Base-by-base conservation (phyloP, 2,329 filamentous ascomycete species). In the Pseudogymnoascus sp. region DNA sequence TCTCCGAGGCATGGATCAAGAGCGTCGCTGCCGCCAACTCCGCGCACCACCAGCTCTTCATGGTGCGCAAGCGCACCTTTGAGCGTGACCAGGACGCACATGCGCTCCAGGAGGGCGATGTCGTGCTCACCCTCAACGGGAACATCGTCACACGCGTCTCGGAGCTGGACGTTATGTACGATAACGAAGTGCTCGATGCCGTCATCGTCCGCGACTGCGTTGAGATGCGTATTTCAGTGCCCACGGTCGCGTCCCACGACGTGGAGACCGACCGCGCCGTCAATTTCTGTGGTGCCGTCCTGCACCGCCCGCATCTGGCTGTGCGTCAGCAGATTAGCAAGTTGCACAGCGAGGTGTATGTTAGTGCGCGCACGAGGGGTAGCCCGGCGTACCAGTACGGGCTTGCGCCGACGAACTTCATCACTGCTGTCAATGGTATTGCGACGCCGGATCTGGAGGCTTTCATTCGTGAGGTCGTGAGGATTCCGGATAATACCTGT, bases 291-390 rank as follows among this genome's bases (percentile, higher is more conserved):
- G 95, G 95, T 67, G 95, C 95, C 33, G 87, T 97, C 14, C 79
- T 99, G 50, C 95, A 99, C 74, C 86, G 90, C 24, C 95, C 95
- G 7, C 95, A 99, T 75, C 93, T 97, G 73, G 95, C 95, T 60
- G 96, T 99, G 8, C 86, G 95, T 21, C 95, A 99, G 76, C 95
- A 99, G 75, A 99, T 99, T 72, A 93, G 88, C 76, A 96, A 96
- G 76, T 83, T 99, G 31, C 93, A 97, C 73, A 96, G 91, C 66
- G 93, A 97, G 76, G 90, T 99, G 3, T 99, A 99, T 75, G 93
- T 99, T 40, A 95, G 90, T 37, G 92, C 92, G 1, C 83, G 93
- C 66, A 90, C 88, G 61, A 83, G 91, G 53, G 92, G 91, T 31
- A 93, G 89, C 1, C 91, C 91, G 0, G 84, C 91, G 0, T 95